Evolutionary conservation across 2,329 filamentous ascomycete genomes (phyloP).

Genomic region (Arachnomyces sp.): DNA sequence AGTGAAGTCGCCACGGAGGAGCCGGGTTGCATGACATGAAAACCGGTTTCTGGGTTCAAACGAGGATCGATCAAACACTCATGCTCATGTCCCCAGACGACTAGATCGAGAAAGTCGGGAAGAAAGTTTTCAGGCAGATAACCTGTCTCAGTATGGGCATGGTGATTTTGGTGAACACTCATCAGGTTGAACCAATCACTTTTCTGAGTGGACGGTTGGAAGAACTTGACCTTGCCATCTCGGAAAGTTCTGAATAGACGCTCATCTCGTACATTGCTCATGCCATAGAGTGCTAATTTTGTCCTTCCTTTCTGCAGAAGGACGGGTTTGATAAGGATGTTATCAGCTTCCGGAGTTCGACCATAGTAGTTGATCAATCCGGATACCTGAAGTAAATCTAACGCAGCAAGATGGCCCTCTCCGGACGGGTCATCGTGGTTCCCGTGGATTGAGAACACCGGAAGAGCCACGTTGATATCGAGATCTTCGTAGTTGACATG

Average conservation of each 20-base stretch:
- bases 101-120: conserved; percentile 81
- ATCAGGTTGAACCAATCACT: conserved; percentile 94
- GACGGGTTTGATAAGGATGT: conserved; percentile 85
- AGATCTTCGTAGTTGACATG: conserved; percentile 97
- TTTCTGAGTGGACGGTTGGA: conserved; percentile 69
- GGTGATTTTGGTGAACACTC: conserved; percentile 92
- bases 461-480: conserved; percentile 94
- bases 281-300: conserved; percentile 84
- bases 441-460: conserved; percentile 95
- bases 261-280: conserved; percentile 95
- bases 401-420: conserved; percentile 81
- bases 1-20: conserved; percentile 94
- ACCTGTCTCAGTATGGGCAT: conserved; percentile 83
- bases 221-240: conserved; percentile 91
- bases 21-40: conserved; percentile 94
- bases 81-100: conserved; percentile 97
- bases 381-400: conserved; percentile 84
- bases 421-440: conserved; percentile 99
- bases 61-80: conserved; percentile 85
- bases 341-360: conserved; percentile 82
- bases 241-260: conserved; percentile 88
- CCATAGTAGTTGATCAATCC: conserved; percentile 96
- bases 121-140: conserved; percentile 91
- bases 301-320: conserved; percentile 88
- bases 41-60: conserved; percentile 77